Evolutionary conservation across 1,284 basidiomycete species (phyloP), one percentile per base, ranked within the genome.

Genomic region (Kwoniella shivajii): DNA sequence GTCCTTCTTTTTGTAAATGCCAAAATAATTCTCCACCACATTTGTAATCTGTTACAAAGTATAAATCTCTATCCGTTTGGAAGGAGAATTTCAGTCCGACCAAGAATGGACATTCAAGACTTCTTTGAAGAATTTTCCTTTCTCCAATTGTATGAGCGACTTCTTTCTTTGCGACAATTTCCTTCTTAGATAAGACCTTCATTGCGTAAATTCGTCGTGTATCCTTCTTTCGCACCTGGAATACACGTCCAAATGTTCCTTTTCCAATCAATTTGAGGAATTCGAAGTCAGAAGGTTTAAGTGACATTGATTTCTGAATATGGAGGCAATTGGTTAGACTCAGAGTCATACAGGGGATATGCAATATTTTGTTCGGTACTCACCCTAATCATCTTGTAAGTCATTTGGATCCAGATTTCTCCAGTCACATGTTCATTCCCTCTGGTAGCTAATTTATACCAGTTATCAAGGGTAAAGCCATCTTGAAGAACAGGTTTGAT

Each of bases 151-250:
- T 99, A 77, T 99, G 96, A 6, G 93, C 93, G 38, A 99, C 93
- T 78, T 99, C 96, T 80, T 99, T 99, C 83, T 98, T 99, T 44
- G 92, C 91, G 56, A 98, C 87, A 69, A 99, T 99, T 78, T 99
- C 96, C 80, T 92, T 93, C 82, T 99, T 99, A 36, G 90, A 94
- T 33, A 99, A 84, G 47, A 99, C 91, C 77, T 99, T 99, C 95
- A 99, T 99, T 53, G 96, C 96, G 80, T 98, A 99, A 80, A 99
- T 99, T 50, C 96, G 90, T 77, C 92, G 90, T 42, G 96, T 99
- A 80, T 99, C 95, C 75, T 84, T 87, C 80, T 99, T 99, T 60
- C 95, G 89, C 37, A 99, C 95, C 79, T 99, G 96, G 83, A 98
- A 99, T 22, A 99, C 95, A 49, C 91, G 89, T n/a, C 96, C 96